Conservation (phyloP, 1,284 basidiomycete genomes). For the Phellopilus nigrolimitatus region DNA sequence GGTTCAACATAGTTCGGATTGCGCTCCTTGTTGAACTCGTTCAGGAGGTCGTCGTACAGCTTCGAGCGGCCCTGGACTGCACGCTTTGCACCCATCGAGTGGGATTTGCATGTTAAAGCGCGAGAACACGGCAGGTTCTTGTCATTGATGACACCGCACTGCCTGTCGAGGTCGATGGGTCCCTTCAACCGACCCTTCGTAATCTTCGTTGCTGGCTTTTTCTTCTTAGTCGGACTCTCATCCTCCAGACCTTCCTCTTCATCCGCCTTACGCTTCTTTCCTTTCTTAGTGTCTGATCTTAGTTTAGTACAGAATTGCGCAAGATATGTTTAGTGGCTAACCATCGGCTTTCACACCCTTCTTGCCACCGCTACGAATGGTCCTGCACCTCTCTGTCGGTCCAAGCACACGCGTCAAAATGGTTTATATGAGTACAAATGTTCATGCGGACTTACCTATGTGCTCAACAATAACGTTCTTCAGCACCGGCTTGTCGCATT, state of each 20-base stretch:
- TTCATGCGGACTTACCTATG: constrained; percentile 42
- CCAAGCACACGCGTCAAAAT: neutral
- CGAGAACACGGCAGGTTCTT: constrained; percentile 93
- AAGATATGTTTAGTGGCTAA: neutral
- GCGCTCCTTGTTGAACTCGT: constrained; percentile 90
- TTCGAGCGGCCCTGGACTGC: constrained; percentile 85
- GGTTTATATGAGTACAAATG: neutral
- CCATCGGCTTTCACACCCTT: constrained; percentile 51
- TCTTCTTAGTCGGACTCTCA: constrained; percentile 43
- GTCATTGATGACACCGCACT: constrained; percentile 98
- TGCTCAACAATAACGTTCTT: constrained; percentile 75
- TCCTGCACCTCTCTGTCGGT: constrained; percentile 31
- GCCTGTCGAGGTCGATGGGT: constrained; percentile 86
- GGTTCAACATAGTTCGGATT: constrained; percentile 96
- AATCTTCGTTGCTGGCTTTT: constrained; percentile 62
- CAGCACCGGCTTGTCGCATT: constrained; percentile 74
- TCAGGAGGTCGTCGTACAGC: constrained; percentile 80
- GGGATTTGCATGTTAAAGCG: constrained; percentile 96
- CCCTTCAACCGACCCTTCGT: constrained; percentile 77
- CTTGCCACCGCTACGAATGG: constrained; percentile 41
- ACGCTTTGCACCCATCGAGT: constrained; percentile 96
- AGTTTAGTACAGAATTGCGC: neutral
- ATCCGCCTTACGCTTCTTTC: constrained; percentile 27
- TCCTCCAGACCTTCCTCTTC: constrained; percentile 25
- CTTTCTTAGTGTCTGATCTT: constrained; percentile 9